Evolutionary conservation across 202 grass and related monocot genomes (phyloP).

Genomic region (Panicum hallii): DNA sequence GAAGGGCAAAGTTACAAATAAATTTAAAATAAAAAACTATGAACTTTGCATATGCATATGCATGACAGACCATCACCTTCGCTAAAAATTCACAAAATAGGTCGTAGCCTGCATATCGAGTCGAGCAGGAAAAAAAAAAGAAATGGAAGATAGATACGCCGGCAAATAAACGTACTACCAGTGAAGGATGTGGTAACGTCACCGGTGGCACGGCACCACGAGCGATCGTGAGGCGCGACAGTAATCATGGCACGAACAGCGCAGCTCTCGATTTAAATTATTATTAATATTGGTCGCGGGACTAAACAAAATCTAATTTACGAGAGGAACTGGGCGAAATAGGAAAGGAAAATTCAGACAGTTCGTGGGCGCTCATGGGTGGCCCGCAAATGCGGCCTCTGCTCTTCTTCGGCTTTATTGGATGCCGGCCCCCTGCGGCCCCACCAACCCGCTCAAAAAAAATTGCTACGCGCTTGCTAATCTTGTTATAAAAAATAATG

Average conservation of each 20-base stretch:
- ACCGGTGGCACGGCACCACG: not conserved
- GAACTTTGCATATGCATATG: too few species aligned
- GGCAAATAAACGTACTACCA: too few species aligned
- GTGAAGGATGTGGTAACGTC: slow-evolving; percentile 24
- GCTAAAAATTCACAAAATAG: too few species aligned
- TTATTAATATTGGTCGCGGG: not conserved
- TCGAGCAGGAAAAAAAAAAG: too few species aligned
- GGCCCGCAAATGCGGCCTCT: slow-evolving; percentile 11
- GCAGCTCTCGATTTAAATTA: slow-evolving; percentile 7
- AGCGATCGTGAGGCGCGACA: slow-evolving; percentile 34
- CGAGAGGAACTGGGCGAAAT: not conserved
- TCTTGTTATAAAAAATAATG: not conserved
- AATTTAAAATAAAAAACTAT: too few species aligned
- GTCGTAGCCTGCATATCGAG: too few species aligned
- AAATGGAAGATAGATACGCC: too few species aligned
- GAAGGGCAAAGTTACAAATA: too few species aligned
- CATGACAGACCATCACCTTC: too few species aligned
- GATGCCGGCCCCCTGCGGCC: slow-evolving; percentile 14
- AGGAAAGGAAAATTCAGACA: slow-evolving; percentile 7
- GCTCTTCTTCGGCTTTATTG: slow-evolving; percentile 44
- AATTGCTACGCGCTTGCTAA: not conserved
- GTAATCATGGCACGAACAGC: slow-evolving; percentile 55
- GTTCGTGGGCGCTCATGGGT: slow-evolving; percentile 9
- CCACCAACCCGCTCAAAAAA: not conserved
- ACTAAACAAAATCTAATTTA: not conserved